Evolutionary conservation across 495 filamentous ascomycete genomes (phyloP).

Genomic region (Daldinia vernicosa): DNA sequence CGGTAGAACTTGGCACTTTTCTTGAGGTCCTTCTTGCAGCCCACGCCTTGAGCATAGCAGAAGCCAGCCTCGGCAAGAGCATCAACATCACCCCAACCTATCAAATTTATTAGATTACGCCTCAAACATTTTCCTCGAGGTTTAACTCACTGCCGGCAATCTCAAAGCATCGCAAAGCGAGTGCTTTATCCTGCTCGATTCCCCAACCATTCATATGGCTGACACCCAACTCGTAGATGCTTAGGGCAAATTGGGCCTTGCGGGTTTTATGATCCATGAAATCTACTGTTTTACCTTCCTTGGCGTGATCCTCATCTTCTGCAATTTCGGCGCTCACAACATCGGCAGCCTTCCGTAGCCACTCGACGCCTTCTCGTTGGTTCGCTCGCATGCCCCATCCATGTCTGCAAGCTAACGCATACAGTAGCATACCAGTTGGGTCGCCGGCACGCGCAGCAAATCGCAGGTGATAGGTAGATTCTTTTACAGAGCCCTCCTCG

Average conservation of each 20-base stretch:
- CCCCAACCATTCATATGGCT: conserved; percentile 99
- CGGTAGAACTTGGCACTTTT: conserved; percentile 93
- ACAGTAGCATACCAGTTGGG: conserved; percentile 93
- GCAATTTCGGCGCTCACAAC: conserved; percentile 82
- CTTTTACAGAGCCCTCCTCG: conserved; percentile 81
- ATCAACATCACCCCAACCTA: conserved; percentile 94
- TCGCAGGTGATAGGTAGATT: conserved; percentile 95
- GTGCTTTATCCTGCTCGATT: conserved; percentile 86
- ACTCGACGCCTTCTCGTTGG: conserved; percentile 85
- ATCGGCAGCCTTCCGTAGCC: conserved; percentile 90
- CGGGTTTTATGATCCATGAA: conserved; percentile 75
- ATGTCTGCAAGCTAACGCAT: conserved; percentile 95
- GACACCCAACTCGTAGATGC: conserved; percentile 95
- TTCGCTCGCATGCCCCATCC: conserved; percentile 98
- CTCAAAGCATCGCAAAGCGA: conserved; percentile 93
- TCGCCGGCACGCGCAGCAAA: conserved; percentile 85
- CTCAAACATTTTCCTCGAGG: not conserved
- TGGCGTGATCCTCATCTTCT: conserved; percentile 74
- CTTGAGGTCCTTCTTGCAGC: conserved; percentile 94
- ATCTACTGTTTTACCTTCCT: conserved; percentile 71
- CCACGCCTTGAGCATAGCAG: conserved; percentile 85
- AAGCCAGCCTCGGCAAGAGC: conserved; percentile 88
- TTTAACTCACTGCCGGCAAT: conserved; percentile 80
- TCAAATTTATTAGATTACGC: conserved; percentile 33
- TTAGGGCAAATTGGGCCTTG: conserved; percentile 90